These are phyloP conservation scores for Myxozyma kluyveri DNA, from an alignment of 805 yeast species.

Conservation along the genomic window DNA sequence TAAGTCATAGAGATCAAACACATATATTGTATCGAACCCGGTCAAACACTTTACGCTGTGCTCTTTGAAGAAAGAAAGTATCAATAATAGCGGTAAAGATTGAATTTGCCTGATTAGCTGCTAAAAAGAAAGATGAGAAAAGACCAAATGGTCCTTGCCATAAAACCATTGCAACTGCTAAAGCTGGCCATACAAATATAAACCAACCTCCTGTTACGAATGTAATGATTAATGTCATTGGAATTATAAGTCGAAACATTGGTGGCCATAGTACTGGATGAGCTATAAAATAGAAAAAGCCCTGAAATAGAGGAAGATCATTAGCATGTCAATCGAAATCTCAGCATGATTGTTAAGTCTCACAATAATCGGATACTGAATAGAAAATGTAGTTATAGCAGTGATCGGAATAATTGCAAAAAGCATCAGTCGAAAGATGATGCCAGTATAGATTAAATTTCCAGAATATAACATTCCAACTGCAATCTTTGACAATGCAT, in stretches of 20 bases:
- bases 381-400: constrained; percentile 18
- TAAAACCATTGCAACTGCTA: constrained; percentile 8
- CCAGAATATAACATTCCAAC: background rate
- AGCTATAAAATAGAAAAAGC: constrained; percentile 14
- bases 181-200: constrained; percentile 21
- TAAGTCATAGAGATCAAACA: background rate
- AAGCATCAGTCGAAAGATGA: constrained; percentile 19
- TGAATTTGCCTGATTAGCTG: constrained; percentile 10
- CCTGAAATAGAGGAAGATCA: constrained; percentile 8
- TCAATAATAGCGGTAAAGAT: constrained; percentile 14
- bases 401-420: constrained; percentile 19
- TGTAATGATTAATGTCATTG: constrained; percentile 9
- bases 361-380: constrained; percentile 22
- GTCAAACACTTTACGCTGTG: constrained; percentile 18
- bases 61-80: constrained; percentile 15
- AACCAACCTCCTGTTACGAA: constrained; percentile 13
- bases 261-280: constrained; percentile 29
- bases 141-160: constrained; percentile 24
- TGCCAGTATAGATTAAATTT: constrained; percentile 15
- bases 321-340: background rate
- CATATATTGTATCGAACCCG: constrained; percentile 7
- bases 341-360: background rate
- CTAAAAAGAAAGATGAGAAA: constrained; percentile 14
- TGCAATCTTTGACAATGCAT: background rate
- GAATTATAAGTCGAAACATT: constrained; percentile 11